phyloP scores from a whole-genome alignment of 345 rosid genomes.

The Eucalyptus erythrocorys region DNA sequence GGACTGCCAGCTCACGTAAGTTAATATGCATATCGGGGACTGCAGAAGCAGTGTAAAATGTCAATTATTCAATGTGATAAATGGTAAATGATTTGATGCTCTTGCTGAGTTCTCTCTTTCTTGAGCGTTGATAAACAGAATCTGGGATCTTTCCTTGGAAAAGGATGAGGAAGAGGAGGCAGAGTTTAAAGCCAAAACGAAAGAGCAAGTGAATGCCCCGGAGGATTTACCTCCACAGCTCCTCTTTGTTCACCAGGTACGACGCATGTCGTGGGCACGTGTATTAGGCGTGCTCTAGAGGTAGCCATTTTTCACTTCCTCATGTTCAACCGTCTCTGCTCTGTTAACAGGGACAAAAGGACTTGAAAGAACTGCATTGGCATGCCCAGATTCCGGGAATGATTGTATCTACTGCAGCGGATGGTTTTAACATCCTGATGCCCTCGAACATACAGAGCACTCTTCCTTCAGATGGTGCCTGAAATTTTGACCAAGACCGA shows the following conservation, averaged over 20 bases:
- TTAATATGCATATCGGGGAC: neutral
- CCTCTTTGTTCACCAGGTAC: conserved; percentile 92
- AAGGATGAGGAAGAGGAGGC: conserved; percentile 96
- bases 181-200: conserved; percentile 75
- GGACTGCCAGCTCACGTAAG: conserved; percentile 91
- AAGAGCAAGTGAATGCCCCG: conserved; percentile 78
- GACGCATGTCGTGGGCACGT: neutral
- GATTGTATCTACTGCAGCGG: conserved; percentile 73
- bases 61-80: neutral
- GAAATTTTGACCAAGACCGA: neutral
- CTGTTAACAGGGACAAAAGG: conserved; percentile 68
- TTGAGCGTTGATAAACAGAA: conserved; percentile 23
- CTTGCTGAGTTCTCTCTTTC: neutral
- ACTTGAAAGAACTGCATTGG: conserved; percentile 96
- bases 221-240: conserved; percentile 87
- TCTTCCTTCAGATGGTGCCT: conserved; percentile 49
- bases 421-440: conserved; percentile 87
- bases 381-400: conserved; percentile 88
- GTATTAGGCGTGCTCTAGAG: neutral
- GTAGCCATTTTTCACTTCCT: neutral
- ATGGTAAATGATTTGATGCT: neutral
- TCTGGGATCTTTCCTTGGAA: conserved; percentile 96
- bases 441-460: conserved; percentile 86
- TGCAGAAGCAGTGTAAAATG: neutral
- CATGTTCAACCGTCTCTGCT: neutral